Percentiles rank a stretch among this genome's conserved stretches.
phyloP scores from a whole-genome alignment of 2,329 filamentous ascomycete genomes.

The Colletotrichum orbiculare region DNA sequence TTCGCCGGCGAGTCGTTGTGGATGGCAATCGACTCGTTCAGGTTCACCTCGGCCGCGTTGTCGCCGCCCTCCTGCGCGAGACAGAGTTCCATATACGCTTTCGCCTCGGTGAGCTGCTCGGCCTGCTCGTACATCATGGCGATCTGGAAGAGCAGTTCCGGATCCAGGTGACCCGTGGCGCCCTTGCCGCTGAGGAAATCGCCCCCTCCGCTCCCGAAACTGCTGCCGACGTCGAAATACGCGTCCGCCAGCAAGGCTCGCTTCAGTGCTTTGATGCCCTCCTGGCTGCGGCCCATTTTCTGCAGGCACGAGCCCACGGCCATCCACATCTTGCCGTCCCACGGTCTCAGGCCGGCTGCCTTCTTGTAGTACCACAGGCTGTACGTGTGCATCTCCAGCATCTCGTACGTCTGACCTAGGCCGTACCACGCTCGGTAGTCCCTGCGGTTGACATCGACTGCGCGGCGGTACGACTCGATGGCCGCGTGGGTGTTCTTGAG shows the following conservation, averaged over 20 bases:
- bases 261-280: constrained; percentile 95
- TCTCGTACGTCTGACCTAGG: constrained; percentile 94
- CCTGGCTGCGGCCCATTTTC: constrained; percentile 86
- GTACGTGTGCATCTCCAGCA: constrained; percentile 98
- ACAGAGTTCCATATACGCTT: constrained; percentile 95
- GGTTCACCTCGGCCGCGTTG: constrained; percentile 49
- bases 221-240: constrained; percentile 78
- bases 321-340: constrained; percentile 99
- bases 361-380: constrained; percentile 98
- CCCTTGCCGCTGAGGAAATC: constrained; percentile 60
- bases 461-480: constrained; percentile 94
- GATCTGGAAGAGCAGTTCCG: constrained; percentile 90
- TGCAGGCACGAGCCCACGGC: constrained; percentile 92
- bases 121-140: constrained; percentile 88
- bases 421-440: constrained; percentile 99
- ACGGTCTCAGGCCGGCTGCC: constrained; percentile 90
- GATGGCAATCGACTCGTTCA: constrained; percentile 64
- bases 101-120: constrained; percentile 81
- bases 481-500: constrained; percentile 98
- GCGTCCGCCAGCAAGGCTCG: constrained; percentile 89
- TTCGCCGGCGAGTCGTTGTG: constrained; percentile 63
- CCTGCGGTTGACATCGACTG: constrained; percentile 94
- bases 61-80: constrained; percentile 86
- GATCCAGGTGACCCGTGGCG: constrained; percentile 76
- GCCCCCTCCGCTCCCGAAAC: constrained; percentile 58